These are phyloP conservation scores for Pseudogymnoascus sp. DNA, from an alignment of 2,329 filamentous ascomycete genomes.

Conservation along the genomic window DNA sequence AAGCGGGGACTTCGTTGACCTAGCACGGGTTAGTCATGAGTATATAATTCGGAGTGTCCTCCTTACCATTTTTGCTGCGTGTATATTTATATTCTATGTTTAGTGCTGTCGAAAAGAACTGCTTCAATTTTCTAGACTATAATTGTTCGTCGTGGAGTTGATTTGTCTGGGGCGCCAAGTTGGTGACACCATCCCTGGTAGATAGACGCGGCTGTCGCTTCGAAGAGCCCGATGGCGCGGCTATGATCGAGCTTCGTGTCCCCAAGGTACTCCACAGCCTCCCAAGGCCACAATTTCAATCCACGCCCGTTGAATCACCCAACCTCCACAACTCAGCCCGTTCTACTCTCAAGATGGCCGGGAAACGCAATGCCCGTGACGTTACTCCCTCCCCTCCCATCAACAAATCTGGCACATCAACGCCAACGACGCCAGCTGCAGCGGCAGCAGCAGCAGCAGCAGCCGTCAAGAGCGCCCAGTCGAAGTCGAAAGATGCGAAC, in stretches of 20 bases:
- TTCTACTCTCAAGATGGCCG: constrained; percentile 35
- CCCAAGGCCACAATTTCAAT: neutral
- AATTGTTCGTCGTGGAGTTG: neutral
- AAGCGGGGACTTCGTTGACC: constrained; percentile 55
- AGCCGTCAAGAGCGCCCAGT: constrained; percentile 16
- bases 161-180: neutral
- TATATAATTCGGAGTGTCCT: neutral
- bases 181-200: constrained; percentile 1
- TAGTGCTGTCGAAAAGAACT: neutral
- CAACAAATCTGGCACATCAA: constrained; percentile 18
- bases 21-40: constrained; percentile 10
- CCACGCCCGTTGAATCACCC: neutral
- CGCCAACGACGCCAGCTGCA: constrained; percentile 23
- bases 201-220: constrained; percentile 6
- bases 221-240: constrained; percentile 8
- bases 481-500: constrained; percentile 20
- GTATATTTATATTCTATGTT: neutral
- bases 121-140: neutral
- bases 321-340: constrained; percentile 17
- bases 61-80: neutral
- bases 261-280: constrained; percentile 15
- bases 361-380: constrained; percentile 38
- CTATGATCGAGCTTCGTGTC: constrained; percentile 23
- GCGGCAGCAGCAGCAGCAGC: too few species aligned
- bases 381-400: constrained; percentile 19